Conservation (phyloP, 352 stramenopile species). For the Globisporangium cylindrosporum region DNA sequence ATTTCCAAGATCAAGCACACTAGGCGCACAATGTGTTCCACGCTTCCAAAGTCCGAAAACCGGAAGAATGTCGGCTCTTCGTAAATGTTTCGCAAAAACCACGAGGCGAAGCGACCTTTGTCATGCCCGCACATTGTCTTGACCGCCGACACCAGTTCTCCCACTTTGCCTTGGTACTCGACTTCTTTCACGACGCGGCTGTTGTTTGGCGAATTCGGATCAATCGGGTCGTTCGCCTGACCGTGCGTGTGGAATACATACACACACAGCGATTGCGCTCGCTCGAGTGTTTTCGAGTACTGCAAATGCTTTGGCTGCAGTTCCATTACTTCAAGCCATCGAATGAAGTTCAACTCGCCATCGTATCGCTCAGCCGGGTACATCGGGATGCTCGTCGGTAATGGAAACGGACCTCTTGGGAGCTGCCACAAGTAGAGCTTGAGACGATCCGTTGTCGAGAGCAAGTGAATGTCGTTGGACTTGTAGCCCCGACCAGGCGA, state of each 20-base stretch:
- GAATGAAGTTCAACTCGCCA: constrained; percentile 57
- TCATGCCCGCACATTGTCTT: constrained; percentile 88
- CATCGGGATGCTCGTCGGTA: constrained; percentile 70
- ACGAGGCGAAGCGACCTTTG: constrained; percentile 78
- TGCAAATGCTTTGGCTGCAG: constrained; percentile 69
- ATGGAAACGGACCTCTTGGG: constrained; percentile 58
- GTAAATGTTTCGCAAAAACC: constrained; percentile 85
- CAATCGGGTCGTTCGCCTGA: constrained; percentile 52
- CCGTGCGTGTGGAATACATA: constrained; percentile 86
- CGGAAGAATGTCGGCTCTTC: constrained; percentile 77
- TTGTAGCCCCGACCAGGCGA: constrained; percentile 83
- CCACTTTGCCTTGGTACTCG: constrained; percentile 81
- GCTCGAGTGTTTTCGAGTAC: constrained; percentile 78
- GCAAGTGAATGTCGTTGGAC: constrained; percentile 64
- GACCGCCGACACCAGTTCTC: constrained; percentile 77
- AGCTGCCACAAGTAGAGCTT: constrained; percentile 85
- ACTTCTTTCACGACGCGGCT: constrained; percentile 68
- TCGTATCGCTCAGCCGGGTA: constrained; percentile 58
- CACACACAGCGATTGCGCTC: constrained; percentile 73
- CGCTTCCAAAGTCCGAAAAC: constrained; percentile 78
- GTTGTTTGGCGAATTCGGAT: constrained; percentile 23
- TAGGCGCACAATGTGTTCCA: constrained; percentile 80
- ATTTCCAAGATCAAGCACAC: constrained; percentile 82
- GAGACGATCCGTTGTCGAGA: constrained; percentile 62
- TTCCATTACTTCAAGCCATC: constrained; percentile 83